Evolutionary conservation across 2,329 filamentous ascomycete species (phyloP), one percentile per base, ranked within the genome.

Genomic region (Cryphonectria parasitica): DNA sequence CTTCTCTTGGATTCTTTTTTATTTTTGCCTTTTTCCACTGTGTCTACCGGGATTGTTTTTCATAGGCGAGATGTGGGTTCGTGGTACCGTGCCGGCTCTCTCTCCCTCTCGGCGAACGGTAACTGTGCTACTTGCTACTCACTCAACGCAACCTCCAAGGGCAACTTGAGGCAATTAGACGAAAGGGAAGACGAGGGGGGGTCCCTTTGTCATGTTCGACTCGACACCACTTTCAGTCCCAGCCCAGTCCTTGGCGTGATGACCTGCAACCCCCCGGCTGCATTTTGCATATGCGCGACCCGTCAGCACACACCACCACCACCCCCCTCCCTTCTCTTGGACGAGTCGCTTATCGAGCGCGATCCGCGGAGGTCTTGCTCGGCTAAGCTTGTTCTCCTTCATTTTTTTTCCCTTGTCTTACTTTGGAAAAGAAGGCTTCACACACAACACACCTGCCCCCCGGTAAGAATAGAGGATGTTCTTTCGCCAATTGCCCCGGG

Each of bases 261-360:
- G 68, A 60, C 66, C 60, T 71, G n/a, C 7, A 34, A 34, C 22
- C 54, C 63, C 68, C 69, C 63, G 71, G 69, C 66, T 71, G 71
- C 71, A 64, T 39, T 13, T 22, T 6, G 63, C 63, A 71, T 70
- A 68, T 72, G 65, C 68, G 62, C 69, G 22, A 72, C 71, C 63
- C 68, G 68, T 70, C 68, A 72, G 69, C 63, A 65, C 62, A 49
- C 45, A 36, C 36, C 1, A 8, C 36, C 36, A 1, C 36, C 36
- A 1, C 43, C 43, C 5, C n/a, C n/a, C n/a, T n/a, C n/a, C 43
- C 19, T 22, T 19, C 43, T 56, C 41, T 60, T 66, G 54, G 65
- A 66, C 68, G 60, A 72, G 68, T 69, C 68, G 65, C 71, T 70
- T 72, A 72, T 72, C 71, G 63, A 61, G 31, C 58, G 70, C 70